Evolutionary conservation across 2,329 filamentous ascomycete species (phyloP).

Genomic region (Cadophora luteo-olivacea): DNA sequence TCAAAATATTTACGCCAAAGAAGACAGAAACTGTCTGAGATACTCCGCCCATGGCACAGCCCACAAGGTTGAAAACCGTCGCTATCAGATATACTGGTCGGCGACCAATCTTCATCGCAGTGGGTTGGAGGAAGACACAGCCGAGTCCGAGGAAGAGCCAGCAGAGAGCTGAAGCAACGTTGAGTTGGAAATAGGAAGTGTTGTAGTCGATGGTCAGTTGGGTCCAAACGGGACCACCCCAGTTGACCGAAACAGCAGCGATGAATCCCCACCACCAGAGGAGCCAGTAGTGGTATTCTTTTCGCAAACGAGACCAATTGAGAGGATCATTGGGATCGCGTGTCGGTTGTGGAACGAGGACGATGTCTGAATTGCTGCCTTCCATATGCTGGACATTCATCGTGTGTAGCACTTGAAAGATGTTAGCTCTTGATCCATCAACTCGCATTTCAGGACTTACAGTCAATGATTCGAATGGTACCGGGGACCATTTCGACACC

Average conservation of each 20-base stretch:
- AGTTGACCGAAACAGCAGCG: constrained; percentile 28
- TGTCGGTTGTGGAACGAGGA: constrained; percentile 28
- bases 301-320: constrained; percentile 24
- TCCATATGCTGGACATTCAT: constrained; percentile 1
- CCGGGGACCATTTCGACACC: constrained; percentile 31
- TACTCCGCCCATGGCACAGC: constrained; percentile 27
- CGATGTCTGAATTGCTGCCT: constrained; percentile 19
- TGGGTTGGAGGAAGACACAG: constrained; percentile 29
- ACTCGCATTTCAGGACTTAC: constrained; percentile 11
- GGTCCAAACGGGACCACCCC: constrained; percentile 30
- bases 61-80: constrained; percentile 28
- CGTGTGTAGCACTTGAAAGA: background rate
- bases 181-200: constrained; percentile 25
- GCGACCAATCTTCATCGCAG: constrained; percentile 31
- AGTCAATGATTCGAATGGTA: constrained; percentile 27
- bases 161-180: constrained; percentile 26
- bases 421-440: background rate
- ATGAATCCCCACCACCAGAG: constrained; percentile 26
- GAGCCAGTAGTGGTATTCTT: constrained; percentile 31
- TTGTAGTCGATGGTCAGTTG: constrained; percentile 21
- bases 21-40: constrained; percentile 23
- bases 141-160: constrained; percentile 28
- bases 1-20: constrained; percentile 29
- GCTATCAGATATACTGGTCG: constrained; percentile 29
- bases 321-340: constrained; percentile 29